These are phyloP conservation scores for Ormosia semicastrata DNA, from an alignment of 306 rosid species.

Conservation along the genomic window DNA sequence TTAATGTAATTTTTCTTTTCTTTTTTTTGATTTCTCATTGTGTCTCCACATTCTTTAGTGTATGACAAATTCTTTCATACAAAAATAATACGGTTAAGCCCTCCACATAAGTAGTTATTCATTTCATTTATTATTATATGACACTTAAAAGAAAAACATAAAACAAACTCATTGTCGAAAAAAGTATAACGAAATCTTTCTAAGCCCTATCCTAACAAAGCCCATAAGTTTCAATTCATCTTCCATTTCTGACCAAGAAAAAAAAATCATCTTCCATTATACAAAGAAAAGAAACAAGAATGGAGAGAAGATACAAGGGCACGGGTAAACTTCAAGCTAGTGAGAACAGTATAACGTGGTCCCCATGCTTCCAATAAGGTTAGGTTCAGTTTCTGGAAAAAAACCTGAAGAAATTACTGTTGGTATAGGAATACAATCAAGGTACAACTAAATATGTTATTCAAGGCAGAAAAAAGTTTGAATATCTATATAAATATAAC, in stretches of 20 bases:
- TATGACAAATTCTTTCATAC: too few species aligned
- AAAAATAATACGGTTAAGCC: too few species aligned
- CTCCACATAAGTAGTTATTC: too few species aligned
- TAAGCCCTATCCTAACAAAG: neutral
- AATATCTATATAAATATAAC: slow-evolving; percentile 28
- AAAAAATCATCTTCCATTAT: neutral
- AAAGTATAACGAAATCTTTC: neutral
- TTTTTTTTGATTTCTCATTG: too few species aligned
- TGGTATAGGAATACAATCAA: neutral
- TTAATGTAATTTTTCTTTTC: too few species aligned
- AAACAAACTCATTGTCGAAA: neutral
- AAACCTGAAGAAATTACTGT: neutral
- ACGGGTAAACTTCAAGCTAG: neutral
- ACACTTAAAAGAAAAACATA: neutral
- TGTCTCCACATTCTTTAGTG: too few species aligned
- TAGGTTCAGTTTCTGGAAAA: neutral
- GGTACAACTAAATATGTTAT: neutral
- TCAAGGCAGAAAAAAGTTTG: slow-evolving; percentile 10
- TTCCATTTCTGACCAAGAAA: too few species aligned
- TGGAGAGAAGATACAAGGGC: neutral
- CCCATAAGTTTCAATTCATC: neutral
- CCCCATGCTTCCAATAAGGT: neutral
- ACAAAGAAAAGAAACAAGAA: neutral
- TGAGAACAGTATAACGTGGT: neutral
- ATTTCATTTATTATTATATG: too few species aligned